phyloP scores from a whole-genome alignment of 352 stramenopile genomes.

The Globisporangium viniferum region DNA sequence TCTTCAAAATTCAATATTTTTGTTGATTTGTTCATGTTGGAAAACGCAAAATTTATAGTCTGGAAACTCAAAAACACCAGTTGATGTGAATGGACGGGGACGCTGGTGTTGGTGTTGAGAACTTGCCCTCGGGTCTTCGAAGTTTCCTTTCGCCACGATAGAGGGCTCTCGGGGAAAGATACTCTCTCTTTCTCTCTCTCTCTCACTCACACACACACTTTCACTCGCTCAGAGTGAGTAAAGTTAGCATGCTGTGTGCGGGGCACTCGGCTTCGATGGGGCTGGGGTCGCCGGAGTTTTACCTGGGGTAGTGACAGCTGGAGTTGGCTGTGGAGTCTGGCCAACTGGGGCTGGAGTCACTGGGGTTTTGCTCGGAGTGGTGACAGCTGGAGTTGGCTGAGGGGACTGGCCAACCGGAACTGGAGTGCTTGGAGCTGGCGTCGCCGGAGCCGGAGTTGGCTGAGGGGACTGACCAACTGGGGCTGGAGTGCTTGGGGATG shows the following conservation, averaged over 20 bases:
- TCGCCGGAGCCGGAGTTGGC: not conserved
- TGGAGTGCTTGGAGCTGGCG: not conserved
- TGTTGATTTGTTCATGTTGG: no score
- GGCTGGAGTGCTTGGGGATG: not conserved
- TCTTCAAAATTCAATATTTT: no score
- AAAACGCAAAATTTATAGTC: no score
- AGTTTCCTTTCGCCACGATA: no score
- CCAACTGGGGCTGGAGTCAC: not conserved
- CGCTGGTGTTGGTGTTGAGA: no score
- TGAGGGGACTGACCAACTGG: not conserved
- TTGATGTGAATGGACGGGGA: no score
- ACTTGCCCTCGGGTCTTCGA: no score
- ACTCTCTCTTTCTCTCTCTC: no score
- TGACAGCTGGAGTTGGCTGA: not conserved
- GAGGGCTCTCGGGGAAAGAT: no score
- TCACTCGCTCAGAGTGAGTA: no score
- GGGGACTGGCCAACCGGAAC: not conserved
- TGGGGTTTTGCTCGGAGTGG: not conserved
- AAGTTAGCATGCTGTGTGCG: not conserved
- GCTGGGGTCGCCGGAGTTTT: not conserved
- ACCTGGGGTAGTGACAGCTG: not conserved
- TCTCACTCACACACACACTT: no score
- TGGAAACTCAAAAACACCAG: no score
- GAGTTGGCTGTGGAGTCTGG: not conserved
- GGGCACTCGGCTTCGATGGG: conserved; percentile 1